Conservation (phyloP, 2,329 filamentous ascomycete genomes). For the Trichophyton verrucosum region DNA sequence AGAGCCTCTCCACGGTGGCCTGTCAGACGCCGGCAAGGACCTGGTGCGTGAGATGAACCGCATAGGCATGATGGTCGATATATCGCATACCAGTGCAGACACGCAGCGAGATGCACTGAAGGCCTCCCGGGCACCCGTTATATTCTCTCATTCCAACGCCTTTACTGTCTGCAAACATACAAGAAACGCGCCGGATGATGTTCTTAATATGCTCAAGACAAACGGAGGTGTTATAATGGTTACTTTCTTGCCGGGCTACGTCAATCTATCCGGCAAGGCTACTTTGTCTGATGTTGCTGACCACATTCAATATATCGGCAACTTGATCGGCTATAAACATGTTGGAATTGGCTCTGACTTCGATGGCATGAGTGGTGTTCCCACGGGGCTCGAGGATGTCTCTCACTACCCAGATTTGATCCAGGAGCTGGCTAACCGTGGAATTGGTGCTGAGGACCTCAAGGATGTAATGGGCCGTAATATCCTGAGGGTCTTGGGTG, state of each 20-base stretch:
- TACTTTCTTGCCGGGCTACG: slow-evolving; percentile 73
- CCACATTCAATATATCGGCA: slow-evolving; percentile 72
- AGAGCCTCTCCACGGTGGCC: slow-evolving; percentile 42
- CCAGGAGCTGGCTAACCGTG: slow-evolving; percentile 58
- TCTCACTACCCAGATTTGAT: slow-evolving; percentile 70
- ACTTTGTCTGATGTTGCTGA: slow-evolving; percentile 66
- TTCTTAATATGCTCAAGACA: slow-evolving; percentile 62
- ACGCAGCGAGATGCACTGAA: slow-evolving; percentile 72
- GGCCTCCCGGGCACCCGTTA: slow-evolving; percentile 67
- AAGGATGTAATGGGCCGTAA: slow-evolving; percentile 69
- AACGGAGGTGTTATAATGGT: slow-evolving; percentile 75
- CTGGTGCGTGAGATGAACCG: slow-evolving; percentile 86
- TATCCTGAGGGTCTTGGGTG: slow-evolving; percentile 69
- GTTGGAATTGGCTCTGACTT: slow-evolving; percentile 86
- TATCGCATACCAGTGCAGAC: slow-evolving; percentile 64
- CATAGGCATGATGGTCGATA: slow-evolving; percentile 84
- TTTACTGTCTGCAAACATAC: slow-evolving; percentile 74
- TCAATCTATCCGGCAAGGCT: slow-evolving; percentile 51
- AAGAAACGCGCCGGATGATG: slow-evolving; percentile 76
- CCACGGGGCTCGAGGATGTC: slow-evolving; percentile 70
- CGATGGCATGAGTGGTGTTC: slow-evolving; percentile 52
- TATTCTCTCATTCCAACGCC: slow-evolving; percentile 80
- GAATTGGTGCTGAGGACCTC: slow-evolving; percentile 61
- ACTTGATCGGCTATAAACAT: slow-evolving; percentile 72
- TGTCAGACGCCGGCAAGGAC: slow-evolving; percentile 56